Conservation (phyloP, 2,329 filamentous ascomycete species). For the Neopestalotiopsis sp. region DNA sequence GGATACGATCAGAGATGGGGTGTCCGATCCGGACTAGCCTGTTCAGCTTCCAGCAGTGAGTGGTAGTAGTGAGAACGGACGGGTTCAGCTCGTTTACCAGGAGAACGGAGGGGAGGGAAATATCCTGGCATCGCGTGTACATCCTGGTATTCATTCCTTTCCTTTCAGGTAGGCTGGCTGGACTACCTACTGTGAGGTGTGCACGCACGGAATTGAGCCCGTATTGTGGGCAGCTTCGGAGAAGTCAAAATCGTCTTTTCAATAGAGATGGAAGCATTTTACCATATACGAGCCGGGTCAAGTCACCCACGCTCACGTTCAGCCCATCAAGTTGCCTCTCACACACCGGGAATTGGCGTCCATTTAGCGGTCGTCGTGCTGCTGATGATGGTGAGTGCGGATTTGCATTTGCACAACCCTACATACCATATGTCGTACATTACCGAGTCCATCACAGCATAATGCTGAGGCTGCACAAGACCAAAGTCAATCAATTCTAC, state of each 20-base stretch:
- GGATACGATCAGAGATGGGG: constrained; percentile 15
- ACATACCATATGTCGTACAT: neutral
- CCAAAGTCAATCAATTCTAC: neutral
- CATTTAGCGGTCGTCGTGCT: neutral
- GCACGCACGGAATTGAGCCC: constrained; percentile 3
- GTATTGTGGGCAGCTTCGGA: constrained; percentile 1
- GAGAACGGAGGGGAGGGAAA: too few species aligned
- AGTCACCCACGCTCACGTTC: neutral
- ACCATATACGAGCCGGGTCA: neutral
- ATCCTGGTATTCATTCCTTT: too few species aligned
- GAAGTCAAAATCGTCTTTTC: neutral
- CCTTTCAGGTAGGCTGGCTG: too few species aligned
- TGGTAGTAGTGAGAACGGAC: neutral
- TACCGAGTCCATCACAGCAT: neutral
- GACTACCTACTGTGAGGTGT: too few species aligned
- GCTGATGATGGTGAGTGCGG: neutral
- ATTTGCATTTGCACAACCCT: neutral
- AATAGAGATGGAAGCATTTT: neutral
- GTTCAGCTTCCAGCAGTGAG: constrained; percentile 8
- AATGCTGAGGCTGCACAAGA: neutral
- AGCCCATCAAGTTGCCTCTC: too few species aligned
- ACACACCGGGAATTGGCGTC: neutral
- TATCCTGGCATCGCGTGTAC: neutral
- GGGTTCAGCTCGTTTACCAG: constrained; percentile 11
- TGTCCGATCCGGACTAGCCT: constrained; percentile 13